Evolutionary conservation across 306 rosid genomes (phyloP).

Genomic region (Purshia tridentata): DNA sequence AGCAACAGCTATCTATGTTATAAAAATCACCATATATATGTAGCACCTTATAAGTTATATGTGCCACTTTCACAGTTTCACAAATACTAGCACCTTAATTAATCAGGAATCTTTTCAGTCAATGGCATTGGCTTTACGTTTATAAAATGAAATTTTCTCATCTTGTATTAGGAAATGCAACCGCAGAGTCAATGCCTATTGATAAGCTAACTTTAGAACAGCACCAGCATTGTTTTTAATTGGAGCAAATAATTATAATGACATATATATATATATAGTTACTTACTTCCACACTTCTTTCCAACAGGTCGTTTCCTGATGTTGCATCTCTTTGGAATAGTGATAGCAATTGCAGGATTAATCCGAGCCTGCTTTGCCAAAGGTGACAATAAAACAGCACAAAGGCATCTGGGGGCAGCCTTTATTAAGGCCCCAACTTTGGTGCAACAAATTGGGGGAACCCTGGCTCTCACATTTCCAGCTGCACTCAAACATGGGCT

Average conservation of each 20-base stretch:
- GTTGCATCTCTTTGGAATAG: constrained; percentile 84
- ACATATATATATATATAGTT: neutral
- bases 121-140: neutral
- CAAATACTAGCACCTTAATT: too few relatives aligned
- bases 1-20: too few relatives aligned
- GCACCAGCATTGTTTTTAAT: too few relatives aligned
- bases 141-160: too few relatives aligned
- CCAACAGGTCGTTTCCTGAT: constrained; percentile 76
- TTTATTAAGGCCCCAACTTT: constrained; percentile 62
- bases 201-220: too few relatives aligned
- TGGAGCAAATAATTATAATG: neutral
- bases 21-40: too few relatives aligned
- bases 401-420: constrained; percentile 66
- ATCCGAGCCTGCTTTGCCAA: constrained; percentile 74
- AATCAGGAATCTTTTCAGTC: neutral
- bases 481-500: constrained; percentile 74
- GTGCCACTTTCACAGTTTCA: too few relatives aligned
- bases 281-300: constrained; percentile 92
- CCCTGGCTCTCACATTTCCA: constrained; percentile 47
- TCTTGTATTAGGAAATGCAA: too few relatives aligned
- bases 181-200: too few relatives aligned
- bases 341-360: constrained; percentile 68
- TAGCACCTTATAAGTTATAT: too few relatives aligned
- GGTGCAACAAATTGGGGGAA: constrained; percentile 63
- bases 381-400: constrained; percentile 81